Base-by-base conservation (phyloP, 495 filamentous ascomycete genomes). In the Ascobolus immersus region DNA sequence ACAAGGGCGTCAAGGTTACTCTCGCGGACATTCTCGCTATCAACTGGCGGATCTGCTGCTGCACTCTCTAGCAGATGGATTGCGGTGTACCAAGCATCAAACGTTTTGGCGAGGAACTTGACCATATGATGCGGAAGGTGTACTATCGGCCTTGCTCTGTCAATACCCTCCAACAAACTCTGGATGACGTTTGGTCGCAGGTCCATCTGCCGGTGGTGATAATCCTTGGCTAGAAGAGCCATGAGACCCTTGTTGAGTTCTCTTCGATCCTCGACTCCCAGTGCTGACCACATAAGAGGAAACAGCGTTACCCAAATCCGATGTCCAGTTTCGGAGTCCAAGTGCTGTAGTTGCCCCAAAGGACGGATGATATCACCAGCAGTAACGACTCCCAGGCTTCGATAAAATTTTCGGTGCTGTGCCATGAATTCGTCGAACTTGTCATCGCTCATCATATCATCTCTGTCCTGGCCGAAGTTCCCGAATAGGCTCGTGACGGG, bases 11-110 rank as follows among this genome's bases (percentile, higher is more conserved):
- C 89, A 1, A 93, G 66, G 43, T 82, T 93, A 52, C 81, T 92
- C 43, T 94, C 89, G 19, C 79, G 65, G 12, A 91, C 75, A 25
- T 62, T 61, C 4, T 73, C 52, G 2, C 77, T 84, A 44, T 99
- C 84, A 34, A 82, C 68, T 32, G 77, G 65, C 1, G 89, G 81
- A 27, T 67, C 67, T 41, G 90, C 71, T 1, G 77, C 77, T 24
- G 67, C 64, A 32, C 84, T 76, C 46, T 99, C 89, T 33, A 94
- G 61, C 39, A 79, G 74, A 15, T 64, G 67, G 0, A 82, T 60
- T 15, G 77, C 77, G 22, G 77, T 84, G 45, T 94, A 94, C 89
- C 89, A 94, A 3, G 71, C 79, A 55, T 93, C 79, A 44, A 84
- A 94, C 0, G 77, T 86, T 45, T 71, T 74, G 14, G 76, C 80